Conservation (phyloP, 2,329 filamentous ascomycete species). For the Zarea fungicola region DNA sequence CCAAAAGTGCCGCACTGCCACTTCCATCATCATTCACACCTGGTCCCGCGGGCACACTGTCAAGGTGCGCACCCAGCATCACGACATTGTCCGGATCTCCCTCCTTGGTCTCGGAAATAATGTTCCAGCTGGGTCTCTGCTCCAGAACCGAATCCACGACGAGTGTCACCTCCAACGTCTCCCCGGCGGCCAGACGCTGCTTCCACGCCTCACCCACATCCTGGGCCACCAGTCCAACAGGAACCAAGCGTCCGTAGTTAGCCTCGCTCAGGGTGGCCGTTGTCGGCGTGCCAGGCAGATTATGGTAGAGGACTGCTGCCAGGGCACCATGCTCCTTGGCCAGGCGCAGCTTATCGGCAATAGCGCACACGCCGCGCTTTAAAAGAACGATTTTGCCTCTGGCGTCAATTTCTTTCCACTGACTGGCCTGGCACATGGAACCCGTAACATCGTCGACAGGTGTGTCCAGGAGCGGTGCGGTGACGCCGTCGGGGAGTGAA, state of each 20-base stretch:
- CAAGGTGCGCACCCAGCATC: conserved; percentile 37
- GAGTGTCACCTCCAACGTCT: conserved; percentile 30
- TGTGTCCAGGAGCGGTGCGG: conserved; percentile 28
- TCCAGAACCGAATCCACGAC: conserved; percentile 34
- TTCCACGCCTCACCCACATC: conserved; percentile 33
- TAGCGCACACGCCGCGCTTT: conserved; percentile 39
- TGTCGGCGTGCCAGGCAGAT: conserved; percentile 40
- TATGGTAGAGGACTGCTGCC: conserved; percentile 56
- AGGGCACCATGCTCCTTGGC: conserved; percentile 36
- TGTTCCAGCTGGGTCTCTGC: conserved; percentile 33
- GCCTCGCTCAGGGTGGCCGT: conserved; percentile 48
- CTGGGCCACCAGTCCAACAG: conserved; percentile 31
- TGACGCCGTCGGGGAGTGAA: conserved; percentile 30
- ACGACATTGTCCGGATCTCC: conserved; percentile 38
- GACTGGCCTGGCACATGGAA: conserved; percentile 34
- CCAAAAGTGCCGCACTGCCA: conserved; percentile 33
- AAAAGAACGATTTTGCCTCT: conserved; percentile 39
- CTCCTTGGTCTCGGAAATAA: conserved; percentile 38
- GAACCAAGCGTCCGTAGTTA: conserved; percentile 30
- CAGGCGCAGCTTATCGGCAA: conserved; percentile 37
- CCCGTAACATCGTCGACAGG: conserved; percentile 32
- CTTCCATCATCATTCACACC: conserved; percentile 39
- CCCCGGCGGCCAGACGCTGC: conserved; percentile 26
- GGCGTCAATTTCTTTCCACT: conserved; percentile 37
- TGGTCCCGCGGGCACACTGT: conserved; percentile 34